Base-by-base conservation (phyloP, 495 filamentous ascomycete genomes). In the Talaromyces proteolyticus region DNA sequence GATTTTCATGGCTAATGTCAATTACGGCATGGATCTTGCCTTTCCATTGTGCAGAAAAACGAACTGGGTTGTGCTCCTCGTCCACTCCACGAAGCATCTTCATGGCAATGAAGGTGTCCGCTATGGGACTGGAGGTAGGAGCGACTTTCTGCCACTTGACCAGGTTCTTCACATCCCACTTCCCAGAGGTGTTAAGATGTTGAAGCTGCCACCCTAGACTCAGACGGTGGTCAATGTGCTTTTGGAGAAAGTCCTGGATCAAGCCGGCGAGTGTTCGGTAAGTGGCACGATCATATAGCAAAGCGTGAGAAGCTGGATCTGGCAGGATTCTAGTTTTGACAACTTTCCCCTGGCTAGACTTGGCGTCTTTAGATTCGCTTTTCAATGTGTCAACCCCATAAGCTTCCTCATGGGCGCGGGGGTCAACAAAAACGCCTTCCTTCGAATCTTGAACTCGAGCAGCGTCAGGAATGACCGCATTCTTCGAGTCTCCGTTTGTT, bases 111-210 rank as follows among this genome's bases (percentile, higher is more conserved):
- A 96, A 95, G 14, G 87, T 73, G 23, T 82, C 80, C 11, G 65
- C 73, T 42, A 97, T 92, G 5, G 84, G 81, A 19, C 77, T 74
- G 1, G 89, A 93, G 18, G 95, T 87, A 2, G 91, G 85, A 7
- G 68, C 63, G 0, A 94, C 85, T 23, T 80, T 78, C 55, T 86
- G 75, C 92, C 92, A 97, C 57, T 96, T 96, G 49, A 76, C 83
- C 11, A 96, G 80, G 63, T 97, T 97, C 72, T 97, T 96, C 51
- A 97, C 88, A 61, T 96, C 91, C 92, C 92, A 96, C 69, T 97
- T 97, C 11, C 91, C 91, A 49, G 88, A 87, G 3, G 84, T 87
- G 34, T 84, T 86, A 20, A 97, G 78, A 61, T 89, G 81, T 57
- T 89, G 85, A 16, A 96, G 72, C 68, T 97, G 92, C 92, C 92